These are phyloP conservation scores for Tulasnella sp. DNA, from an alignment of 768 basidiomycete genomes.

Conservation along the genomic window DNA sequence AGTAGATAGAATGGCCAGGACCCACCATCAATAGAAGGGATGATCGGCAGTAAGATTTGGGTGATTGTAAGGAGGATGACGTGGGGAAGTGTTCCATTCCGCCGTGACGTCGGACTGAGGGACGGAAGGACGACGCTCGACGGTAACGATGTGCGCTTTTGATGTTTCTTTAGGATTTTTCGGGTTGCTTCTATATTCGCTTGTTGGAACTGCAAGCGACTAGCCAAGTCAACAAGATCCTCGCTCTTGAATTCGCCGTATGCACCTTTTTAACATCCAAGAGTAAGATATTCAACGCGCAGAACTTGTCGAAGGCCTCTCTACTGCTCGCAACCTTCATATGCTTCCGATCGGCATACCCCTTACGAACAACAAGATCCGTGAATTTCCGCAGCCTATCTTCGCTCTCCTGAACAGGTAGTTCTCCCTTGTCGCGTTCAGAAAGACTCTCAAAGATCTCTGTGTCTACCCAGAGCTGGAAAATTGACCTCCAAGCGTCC, in stretches of 20 bases:
- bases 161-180: conserved; percentile 91
- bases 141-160: conserved; percentile 72
- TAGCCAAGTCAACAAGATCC: not conserved
- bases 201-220: conserved; percentile 52
- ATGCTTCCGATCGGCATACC: conserved; percentile 41
- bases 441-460: conserved; percentile 71
- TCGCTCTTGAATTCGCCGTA: not conserved
- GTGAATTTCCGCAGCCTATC: conserved; percentile 52
- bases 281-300: conserved; percentile 66
- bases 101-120: conserved; percentile 23
- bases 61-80: conserved; percentile 74
- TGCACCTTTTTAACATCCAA: conserved; percentile 61
- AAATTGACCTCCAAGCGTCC: conserved; percentile 83
- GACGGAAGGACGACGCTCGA: conserved; percentile 28
- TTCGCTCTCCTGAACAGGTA: conserved; percentile 60
- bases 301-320: conserved; percentile 55
- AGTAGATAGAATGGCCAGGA: not conserved
- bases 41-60: conserved; percentile 67
- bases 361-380: conserved; percentile 44
- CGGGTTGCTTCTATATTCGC: conserved; percentile 84
- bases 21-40: conserved; percentile 57
- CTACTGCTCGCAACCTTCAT: conserved; percentile 49
- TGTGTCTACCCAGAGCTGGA: conserved; percentile 73
- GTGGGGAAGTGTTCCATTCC: conserved; percentile 38
- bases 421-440: conserved; percentile 58